Evolutionary conservation across 2,329 filamentous ascomycete genomes (phyloP).

Genomic region (Fusarium temperatum): DNA sequence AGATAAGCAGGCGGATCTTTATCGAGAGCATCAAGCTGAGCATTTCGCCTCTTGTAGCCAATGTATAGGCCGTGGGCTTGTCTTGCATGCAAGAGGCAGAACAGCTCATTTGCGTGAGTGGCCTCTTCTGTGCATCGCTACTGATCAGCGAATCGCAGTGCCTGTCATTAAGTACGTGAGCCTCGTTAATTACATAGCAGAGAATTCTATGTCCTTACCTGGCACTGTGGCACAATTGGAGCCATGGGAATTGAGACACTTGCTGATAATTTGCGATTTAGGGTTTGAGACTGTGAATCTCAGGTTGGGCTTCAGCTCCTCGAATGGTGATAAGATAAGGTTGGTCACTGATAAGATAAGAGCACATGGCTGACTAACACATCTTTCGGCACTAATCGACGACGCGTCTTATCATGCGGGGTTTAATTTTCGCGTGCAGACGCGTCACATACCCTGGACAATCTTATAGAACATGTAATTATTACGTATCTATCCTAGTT

Average conservation of each 20-base stretch:
- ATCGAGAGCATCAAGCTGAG: constrained; percentile 32
- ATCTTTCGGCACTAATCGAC: not conserved
- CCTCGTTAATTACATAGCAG: fast-evolving
- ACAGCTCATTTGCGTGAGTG: constrained; percentile 37
- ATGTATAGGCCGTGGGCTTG: constrained; percentile 38
- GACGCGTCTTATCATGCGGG: not conserved
- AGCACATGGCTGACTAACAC: not conserved
- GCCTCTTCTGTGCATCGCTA: constrained; percentile 70
- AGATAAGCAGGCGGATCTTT: constrained; percentile 23
- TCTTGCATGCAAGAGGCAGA: constrained; percentile 39
- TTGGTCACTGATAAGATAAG: fast-evolving
- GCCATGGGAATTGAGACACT: not conserved
- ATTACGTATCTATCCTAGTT: not conserved
- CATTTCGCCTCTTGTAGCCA: constrained; percentile 43
- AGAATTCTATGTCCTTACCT: not conserved
- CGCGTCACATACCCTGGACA: not conserved
- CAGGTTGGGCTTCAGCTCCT: not conserved
- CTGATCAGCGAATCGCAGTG: constrained; percentile 25
- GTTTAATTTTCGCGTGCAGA: not conserved
- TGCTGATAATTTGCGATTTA: not conserved
- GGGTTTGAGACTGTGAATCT: not conserved
- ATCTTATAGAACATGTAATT: not conserved
- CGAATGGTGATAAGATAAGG: not conserved
- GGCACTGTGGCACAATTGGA: not conserved
- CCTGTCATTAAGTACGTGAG: not conserved